phyloP scores from a whole-genome alignment of 148 eudicot species.

The Camellia granthamiana region DNA sequence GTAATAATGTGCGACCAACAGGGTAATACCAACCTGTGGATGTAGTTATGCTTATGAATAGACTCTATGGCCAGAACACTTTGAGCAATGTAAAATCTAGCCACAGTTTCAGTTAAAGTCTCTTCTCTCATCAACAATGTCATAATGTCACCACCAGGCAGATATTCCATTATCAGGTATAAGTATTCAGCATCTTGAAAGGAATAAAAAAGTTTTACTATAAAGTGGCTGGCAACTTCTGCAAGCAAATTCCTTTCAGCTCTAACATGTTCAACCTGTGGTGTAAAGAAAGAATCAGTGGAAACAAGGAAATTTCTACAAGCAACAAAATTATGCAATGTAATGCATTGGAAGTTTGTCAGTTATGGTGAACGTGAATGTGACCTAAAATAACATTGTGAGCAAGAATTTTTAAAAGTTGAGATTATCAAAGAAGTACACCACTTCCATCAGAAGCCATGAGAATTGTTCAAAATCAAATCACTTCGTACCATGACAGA shows the following conservation, averaged over 20 bases:
- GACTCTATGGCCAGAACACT: constrained; percentile 68
- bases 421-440: background rate
- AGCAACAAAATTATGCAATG: background rate
- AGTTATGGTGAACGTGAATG: background rate
- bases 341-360: too few relatives aligned
- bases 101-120: constrained; percentile 61
- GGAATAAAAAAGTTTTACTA: constrained; percentile 66
- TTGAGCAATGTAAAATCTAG: constrained; percentile 71
- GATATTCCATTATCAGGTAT: constrained; percentile 69
- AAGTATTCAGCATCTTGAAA: constrained; percentile 73
- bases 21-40: constrained; percentile 54
- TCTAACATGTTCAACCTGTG: constrained; percentile 72
- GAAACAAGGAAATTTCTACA: background rate
- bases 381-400: background rate
- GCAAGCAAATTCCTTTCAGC: constrained; percentile 75
- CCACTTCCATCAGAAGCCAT: constrained; percentile 1
- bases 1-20: background rate
- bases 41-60: constrained; percentile 67
- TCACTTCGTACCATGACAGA: background rate
- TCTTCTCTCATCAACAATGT: constrained; percentile 73
- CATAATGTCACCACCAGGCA: constrained; percentile 83
- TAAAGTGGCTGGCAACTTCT: constrained; percentile 62
- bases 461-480: constrained; percentile 4
- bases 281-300: background rate
- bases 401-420: constrained; percentile 7